phyloP scores from a whole-genome alignment of 306 rosid genomes.

The Casuarina glauca region DNA sequence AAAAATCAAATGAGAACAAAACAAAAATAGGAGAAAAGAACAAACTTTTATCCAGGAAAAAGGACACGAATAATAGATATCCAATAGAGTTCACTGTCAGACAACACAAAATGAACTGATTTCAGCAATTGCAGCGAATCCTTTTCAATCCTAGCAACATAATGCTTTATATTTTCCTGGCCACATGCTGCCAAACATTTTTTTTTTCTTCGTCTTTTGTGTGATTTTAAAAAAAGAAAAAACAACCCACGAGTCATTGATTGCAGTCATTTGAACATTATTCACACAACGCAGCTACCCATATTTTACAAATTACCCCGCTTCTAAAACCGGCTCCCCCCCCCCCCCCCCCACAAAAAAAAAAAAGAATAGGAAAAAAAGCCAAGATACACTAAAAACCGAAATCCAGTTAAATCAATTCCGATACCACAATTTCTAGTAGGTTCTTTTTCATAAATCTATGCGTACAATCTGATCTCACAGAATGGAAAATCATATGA shows the following conservation, averaged over 20 bases:
- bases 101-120: neutral
- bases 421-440: neutral
- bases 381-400: too few species aligned
- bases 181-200: neutral
- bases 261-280: neutral
- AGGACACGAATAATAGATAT: neutral
- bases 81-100: neutral
- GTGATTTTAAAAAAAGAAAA: neutral
- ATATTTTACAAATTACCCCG: too few species aligned
- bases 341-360: too few species aligned
- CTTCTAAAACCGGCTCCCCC: too few species aligned
- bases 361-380: too few species aligned
- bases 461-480: neutral
- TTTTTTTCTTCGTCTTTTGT: neutral
- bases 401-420: neutral
- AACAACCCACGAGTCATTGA: neutral
- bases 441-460: neutral
- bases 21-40: neutral
- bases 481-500: neutral
- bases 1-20: slow-evolving; percentile 13
- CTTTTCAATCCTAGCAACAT: neutral
- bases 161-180: neutral
- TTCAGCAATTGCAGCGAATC: neutral
- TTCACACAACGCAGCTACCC: neutral
- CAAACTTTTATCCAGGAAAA: neutral